These are phyloP conservation scores for Hanseniaspora uvarum DNA, from an alignment of 1,139 yeast species.

Conservation along the genomic window DNA sequence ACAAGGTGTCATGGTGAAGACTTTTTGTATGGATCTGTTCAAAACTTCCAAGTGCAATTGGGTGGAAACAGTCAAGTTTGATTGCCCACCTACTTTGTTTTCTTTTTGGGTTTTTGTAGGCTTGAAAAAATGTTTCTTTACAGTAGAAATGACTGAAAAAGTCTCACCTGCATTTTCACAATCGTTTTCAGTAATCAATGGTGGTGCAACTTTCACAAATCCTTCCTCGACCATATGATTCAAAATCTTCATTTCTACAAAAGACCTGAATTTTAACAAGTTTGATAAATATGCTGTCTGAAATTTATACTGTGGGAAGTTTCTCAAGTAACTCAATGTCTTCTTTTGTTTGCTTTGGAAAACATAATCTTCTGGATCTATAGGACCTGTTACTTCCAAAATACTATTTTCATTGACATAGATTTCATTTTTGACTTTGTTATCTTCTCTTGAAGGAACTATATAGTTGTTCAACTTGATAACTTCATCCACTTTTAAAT, in stretches of 20 bases:
- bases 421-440: constrained; percentile 39
- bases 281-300: constrained; percentile 57
- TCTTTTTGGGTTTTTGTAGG: constrained; percentile 16
- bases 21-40: constrained; percentile 64
- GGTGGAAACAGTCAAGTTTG: constrained; percentile 75
- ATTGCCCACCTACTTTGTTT: constrained; percentile 43
- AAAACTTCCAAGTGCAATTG: constrained; percentile 83
- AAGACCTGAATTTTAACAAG: constrained; percentile 61
- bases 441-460: constrained; percentile 38
- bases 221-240: constrained; percentile 45
- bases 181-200: constrained; percentile 76
- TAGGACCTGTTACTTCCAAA: constrained; percentile 36
- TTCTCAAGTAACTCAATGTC: constrained; percentile 54
- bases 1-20: constrained; percentile 85
- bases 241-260: constrained; percentile 45
- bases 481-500: constrained; percentile 37
- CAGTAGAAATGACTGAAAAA: constrained; percentile 36
- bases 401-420: background rate
- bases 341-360: constrained; percentile 65
- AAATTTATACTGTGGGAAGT: constrained; percentile 67
- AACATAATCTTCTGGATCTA: constrained; percentile 58
- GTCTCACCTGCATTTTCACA: constrained; percentile 98
- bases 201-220: constrained; percentile 72
- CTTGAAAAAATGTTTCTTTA: constrained; percentile 20
- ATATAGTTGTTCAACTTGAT: constrained; percentile 33